Conservation (phyloP, 495 filamentous ascomycete species). For the Filosporella fistucella region DNA sequence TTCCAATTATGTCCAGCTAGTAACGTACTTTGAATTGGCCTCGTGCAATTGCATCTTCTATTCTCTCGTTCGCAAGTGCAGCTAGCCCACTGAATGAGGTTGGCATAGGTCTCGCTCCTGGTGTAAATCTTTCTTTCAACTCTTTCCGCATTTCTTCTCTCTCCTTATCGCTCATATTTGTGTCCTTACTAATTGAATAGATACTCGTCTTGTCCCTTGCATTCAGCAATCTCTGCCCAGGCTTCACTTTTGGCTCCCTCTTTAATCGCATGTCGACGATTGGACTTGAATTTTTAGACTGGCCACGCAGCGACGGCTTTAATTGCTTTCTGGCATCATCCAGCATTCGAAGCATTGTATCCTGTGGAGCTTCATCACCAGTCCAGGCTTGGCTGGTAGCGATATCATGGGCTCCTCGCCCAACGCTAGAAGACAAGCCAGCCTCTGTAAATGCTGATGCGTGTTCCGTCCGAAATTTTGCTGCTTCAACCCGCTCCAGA, state of each 20-base stretch:
- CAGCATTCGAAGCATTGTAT: constrained; percentile 84
- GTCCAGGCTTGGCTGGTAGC: constrained; percentile 74
- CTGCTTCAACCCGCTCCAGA: constrained; percentile 65
- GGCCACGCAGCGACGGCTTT: constrained; percentile 35
- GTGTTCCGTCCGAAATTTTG: constrained; percentile 67
- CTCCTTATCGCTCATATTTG: constrained; percentile 61
- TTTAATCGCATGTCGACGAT: constrained; percentile 58
- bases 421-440: constrained; percentile 58
- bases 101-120: constrained; percentile 70
- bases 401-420: constrained; percentile 65
- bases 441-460: constrained; percentile 63
- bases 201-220: constrained; percentile 74
- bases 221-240: constrained; percentile 61
- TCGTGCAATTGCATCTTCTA: constrained; percentile 88
- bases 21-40: constrained; percentile 69
- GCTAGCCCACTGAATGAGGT: constrained; percentile 74
- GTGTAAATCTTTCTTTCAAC: constrained; percentile 74
- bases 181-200: constrained; percentile 61
- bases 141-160: constrained; percentile 61
- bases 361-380: constrained; percentile 67
- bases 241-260: constrained; percentile 28
- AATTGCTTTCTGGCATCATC: constrained; percentile 76
- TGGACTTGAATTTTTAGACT: constrained; percentile 45
- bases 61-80: constrained; percentile 85
- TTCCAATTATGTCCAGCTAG: neutral